Evolutionary conservation across 768 basidiomycete species (phyloP).

Genomic region (Dioszegia hungarica): DNA sequence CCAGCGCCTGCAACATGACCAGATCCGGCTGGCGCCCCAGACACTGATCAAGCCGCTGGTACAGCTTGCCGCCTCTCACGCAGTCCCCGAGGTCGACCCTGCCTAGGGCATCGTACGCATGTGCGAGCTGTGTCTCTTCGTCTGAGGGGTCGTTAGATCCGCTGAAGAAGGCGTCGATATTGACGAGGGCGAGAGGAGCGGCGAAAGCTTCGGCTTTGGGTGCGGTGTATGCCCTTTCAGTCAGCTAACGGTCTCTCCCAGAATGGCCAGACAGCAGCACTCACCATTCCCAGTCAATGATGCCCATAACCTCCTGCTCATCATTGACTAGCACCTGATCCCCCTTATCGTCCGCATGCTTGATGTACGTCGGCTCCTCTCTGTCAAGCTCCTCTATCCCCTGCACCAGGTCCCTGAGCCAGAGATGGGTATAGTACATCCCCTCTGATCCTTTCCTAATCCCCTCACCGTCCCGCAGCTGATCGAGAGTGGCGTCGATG

Average conservation of each 20-base stretch:
- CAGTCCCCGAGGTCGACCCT: constrained; percentile 9
- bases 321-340: constrained; percentile 39
- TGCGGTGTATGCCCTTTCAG: constrained; percentile 6
- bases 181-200: not conserved
- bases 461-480: not conserved
- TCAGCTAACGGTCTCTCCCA: not conserved
- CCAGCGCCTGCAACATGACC: not conserved
- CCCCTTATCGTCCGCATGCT: constrained; percentile 31
- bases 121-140: not conserved
- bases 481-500: not conserved
- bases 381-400: not conserved
- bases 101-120: constrained; percentile 6
- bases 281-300: constrained; percentile 47
- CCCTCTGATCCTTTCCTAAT: not conserved
- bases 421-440: not conserved
- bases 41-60: not conserved
- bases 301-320: constrained; percentile 26
- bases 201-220: constrained; percentile 7
- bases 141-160: not conserved
- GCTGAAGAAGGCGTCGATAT: not conserved
- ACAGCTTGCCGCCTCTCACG: constrained; percentile 9
- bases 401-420: not conserved
- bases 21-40: not conserved
- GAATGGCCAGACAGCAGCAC: not conserved
- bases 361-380: constrained; percentile 19